Evolutionary conservation across 495 filamentous ascomycete species (phyloP).

Genomic region (Neurospora cerealis): DNA sequence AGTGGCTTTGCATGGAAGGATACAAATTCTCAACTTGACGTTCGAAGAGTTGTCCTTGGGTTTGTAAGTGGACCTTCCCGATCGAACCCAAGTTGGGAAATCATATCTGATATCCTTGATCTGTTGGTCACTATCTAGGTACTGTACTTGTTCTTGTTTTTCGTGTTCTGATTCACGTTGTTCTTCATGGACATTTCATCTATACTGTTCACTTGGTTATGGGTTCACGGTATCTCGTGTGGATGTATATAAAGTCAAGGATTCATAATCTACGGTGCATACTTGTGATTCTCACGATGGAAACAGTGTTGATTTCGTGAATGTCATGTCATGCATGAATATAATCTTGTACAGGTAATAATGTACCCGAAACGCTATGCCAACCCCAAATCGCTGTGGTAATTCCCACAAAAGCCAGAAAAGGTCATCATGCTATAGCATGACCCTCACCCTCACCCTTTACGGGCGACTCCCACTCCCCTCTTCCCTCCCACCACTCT

Average conservation of each 20-base stretch:
- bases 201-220: not conserved
- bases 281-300: not conserved
- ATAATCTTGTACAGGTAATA: not conserved
- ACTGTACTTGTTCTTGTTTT: not conserved
- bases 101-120: not conserved
- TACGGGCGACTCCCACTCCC: not conserved
- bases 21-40: not conserved
- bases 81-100: not conserved
- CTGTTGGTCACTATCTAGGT: not conserved
- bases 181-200: not conserved
- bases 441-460: not conserved
- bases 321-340: not conserved
- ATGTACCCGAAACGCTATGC: not conserved
- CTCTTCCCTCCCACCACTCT: conserved; percentile 9
- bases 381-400: not conserved
- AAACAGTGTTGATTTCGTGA: not conserved
- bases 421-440: not conserved
- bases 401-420: not conserved
- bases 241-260: not conserved
- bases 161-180: not conserved
- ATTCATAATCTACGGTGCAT: not conserved
- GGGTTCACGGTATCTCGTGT: not conserved
- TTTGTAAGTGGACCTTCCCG: not conserved
- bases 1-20: not conserved
- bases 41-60: not conserved